Percentiles rank a stretch among this genome's conserved stretches.
These are phyloP conservation scores for Besnoitia besnoiti DNA, from an alignment of 169 alveolate species.

Conservation along the genomic window DNA sequence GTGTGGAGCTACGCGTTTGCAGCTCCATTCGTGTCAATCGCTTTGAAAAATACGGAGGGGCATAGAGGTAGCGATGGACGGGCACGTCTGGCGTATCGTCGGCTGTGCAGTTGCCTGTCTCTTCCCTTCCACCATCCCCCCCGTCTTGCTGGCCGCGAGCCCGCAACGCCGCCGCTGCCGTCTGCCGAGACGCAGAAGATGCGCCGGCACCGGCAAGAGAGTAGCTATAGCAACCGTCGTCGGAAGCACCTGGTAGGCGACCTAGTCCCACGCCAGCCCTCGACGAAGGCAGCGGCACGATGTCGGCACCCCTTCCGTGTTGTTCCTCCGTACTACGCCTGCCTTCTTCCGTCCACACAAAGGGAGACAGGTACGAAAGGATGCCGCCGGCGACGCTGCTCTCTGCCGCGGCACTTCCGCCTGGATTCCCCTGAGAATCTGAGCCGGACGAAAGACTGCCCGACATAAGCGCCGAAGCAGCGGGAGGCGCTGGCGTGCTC, in stretches of 20 bases:
- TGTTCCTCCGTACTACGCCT: not conserved
- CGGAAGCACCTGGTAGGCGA: not conserved
- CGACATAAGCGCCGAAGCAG: not conserved
- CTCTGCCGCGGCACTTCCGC: not conserved
- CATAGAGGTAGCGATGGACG: not conserved
- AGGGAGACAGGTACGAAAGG: not conserved
- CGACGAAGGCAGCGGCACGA: not conserved
- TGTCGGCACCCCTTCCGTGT: not conserved
- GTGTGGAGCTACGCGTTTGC: not conserved
- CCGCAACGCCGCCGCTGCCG: not conserved
- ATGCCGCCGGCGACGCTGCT: not conserved
- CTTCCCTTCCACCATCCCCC: not conserved
- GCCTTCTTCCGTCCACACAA: not conserved
- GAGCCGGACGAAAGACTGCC: not conserved
- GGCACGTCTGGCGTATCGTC: not conserved
- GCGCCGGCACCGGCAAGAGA: not conserved
- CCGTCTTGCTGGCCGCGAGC: not conserved
- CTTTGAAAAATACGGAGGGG: slow-evolving; percentile 8
- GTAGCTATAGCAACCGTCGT: not conserved
- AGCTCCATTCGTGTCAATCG: not conserved
- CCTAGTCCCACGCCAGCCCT: not conserved
- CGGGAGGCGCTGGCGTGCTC: not conserved
- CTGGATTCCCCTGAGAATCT: not conserved
- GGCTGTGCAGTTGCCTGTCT: not conserved
- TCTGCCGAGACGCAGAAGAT: not conserved